Conservation (phyloP, 176 grass and related monocot genomes). For the Tuctoria greenei region DNA sequence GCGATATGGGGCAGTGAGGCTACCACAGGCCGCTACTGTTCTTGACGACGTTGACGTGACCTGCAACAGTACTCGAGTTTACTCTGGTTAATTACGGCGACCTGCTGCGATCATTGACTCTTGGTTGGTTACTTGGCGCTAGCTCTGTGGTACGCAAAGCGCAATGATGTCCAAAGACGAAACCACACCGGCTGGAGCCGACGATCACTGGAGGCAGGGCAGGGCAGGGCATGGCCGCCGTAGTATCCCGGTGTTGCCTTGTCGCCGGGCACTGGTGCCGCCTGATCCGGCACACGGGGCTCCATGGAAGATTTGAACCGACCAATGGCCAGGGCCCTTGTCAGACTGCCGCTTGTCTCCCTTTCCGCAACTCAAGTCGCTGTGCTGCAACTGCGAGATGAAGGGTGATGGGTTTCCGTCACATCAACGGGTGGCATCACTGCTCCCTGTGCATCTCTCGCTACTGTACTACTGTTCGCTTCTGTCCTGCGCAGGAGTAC, state of each 20-base stretch:
- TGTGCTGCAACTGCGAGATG: background rate
- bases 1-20: background rate
- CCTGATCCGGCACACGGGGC: background rate
- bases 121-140: background rate
- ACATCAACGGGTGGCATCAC: background rate
- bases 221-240: background rate
- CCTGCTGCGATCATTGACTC: background rate
- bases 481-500: background rate
- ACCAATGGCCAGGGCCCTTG: background rate
- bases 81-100: background rate
- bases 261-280: background rate
- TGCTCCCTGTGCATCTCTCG: background rate
- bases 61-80: background rate
- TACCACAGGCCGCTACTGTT: background rate
- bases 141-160: background rate
- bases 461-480: background rate
- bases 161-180: background rate
- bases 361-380: background rate
- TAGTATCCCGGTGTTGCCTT: background rate
- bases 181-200: background rate
- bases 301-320: background rate
- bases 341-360: background rate
- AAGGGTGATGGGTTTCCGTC: background rate
- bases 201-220: background rate
- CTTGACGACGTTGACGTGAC: background rate